Base-by-base conservation (phyloP, 768 basidiomycete genomes). In the Austroboletus festivus region DNA sequence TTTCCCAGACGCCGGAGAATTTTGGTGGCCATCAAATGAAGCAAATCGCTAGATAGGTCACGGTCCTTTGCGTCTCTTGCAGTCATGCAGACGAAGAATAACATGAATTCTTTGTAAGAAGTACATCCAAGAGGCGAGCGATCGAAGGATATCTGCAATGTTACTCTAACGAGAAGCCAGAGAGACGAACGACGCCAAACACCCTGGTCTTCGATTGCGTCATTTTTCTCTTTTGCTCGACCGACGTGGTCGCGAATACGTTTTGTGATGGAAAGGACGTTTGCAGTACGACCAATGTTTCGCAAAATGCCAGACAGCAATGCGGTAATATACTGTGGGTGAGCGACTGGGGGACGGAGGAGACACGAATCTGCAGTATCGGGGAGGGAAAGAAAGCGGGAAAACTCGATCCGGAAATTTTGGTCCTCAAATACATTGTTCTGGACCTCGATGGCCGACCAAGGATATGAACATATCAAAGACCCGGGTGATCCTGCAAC, bases 61-160 rank as follows among this genome's bases (percentile, higher is more conserved):
- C 4, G 4, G 1, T 51, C 34, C 2, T 59, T 42, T 2, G 62
- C 63, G 2, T 57, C 19, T 11, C 51, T 44, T 3, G 73, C 48
- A 2, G 62, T 38, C 20, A 52, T 38, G 2, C 67, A 56, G 26
- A 72, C 49, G 44, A 78, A 61, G 44, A 69, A 78, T 2, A 73
- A 47, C 55, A 77, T 70, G 59, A 81, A 81, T 9, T 31, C 11
- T 44, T 80, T 81, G 61, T 81, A 81, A 1, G 56, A 60, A 8
- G 35, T 35, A 13, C 48, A 7, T 18, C 50, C 52, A 28, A 48
- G 47, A 42, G 37, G 21, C 10, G 40, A 44, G 5, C 48, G 43
- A 44, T 45, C 30, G 3, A 65, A 20, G 0, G 63, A 48, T 7
- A 48, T 62, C 31, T 71, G 70, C 13, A 70, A 42, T 12, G 57